These are phyloP conservation scores for Dichotomopilus funicola DNA, from an alignment of 2,329 filamentous ascomycete genomes.

Conservation along the genomic window DNA sequence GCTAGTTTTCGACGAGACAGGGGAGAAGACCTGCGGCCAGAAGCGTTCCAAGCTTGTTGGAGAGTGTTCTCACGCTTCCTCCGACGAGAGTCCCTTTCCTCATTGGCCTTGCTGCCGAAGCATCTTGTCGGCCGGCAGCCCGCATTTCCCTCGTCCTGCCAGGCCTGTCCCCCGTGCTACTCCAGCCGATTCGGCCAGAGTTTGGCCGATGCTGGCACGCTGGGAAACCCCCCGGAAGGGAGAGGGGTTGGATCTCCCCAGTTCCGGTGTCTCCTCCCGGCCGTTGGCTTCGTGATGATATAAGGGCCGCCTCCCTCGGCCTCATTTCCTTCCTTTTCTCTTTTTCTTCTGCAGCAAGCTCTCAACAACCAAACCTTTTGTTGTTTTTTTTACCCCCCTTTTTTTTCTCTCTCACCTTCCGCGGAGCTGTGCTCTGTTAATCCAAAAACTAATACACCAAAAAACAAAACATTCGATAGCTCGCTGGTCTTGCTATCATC, in stretches of 20 bases:
- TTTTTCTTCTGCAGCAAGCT: conserved; percentile 60
- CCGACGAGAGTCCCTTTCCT: conserved; percentile 1
- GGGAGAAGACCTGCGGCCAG: not conserved
- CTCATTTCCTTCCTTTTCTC: conserved; percentile 37
- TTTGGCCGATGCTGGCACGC: conserved; percentile 23
- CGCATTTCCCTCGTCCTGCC: conserved; percentile 9
- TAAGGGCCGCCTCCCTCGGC: conserved; percentile 36
- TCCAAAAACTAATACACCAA: conserved; percentile 27
- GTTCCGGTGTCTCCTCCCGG: conserved; percentile 25
- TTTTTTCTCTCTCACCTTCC: conserved; percentile 15
- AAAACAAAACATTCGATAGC: conserved; percentile 30
- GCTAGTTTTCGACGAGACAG: conserved; percentile 16
- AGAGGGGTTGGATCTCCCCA: conserved; percentile 17
- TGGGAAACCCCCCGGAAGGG: conserved; percentile 9
- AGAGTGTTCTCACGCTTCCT: no score
- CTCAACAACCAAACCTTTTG: conserved; percentile 48
- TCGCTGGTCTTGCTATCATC: conserved; percentile 40
- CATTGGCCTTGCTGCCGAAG: conserved; percentile 22
- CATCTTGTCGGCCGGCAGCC: conserved; percentile 17
- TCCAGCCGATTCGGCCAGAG: conserved; percentile 17
- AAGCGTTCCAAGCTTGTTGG: no score
- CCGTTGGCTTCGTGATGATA: conserved; percentile 31
- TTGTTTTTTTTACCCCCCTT: conserved; percentile 37
- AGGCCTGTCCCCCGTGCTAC: conserved; percentile 23
- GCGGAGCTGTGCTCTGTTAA: conserved; percentile 35